Conservation (phyloP, 2,329 filamentous ascomycete genomes). For the Coniochaeta sp. region DNA sequence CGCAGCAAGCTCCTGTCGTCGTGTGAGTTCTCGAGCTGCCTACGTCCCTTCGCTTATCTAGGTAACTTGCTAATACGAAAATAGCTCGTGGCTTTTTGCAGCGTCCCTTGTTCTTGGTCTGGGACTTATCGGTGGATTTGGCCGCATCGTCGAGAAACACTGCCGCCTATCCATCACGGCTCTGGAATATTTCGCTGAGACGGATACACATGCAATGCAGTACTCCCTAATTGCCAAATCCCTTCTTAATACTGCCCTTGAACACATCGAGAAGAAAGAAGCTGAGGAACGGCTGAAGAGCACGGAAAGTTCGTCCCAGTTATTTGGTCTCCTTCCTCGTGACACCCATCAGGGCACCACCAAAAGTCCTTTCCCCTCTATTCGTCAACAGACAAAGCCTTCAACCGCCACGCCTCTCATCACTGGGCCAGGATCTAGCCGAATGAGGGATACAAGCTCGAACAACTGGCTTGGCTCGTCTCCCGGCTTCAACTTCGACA, state of each 20-base stretch:
- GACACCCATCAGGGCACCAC: conserved; percentile 5
- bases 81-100: conserved; percentile 47
- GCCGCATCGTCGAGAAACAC: conserved; percentile 43
- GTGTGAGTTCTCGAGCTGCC: conserved; percentile 32
- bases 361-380: not conserved
- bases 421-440: not conserved
- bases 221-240: conserved; percentile 47
- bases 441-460: conserved; percentile 3
- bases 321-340: conserved; percentile 41
- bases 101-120: conserved; percentile 43
- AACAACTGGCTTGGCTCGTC: conserved; percentile 3
- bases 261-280: conserved; percentile 40
- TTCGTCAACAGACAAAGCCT: not conserved
- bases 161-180: conserved; percentile 37
- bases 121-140: conserved; percentile 43
- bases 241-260: conserved; percentile 35
- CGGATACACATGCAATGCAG: conserved; percentile 42
- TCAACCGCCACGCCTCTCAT: conserved; percentile 3
- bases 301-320: conserved; percentile 41
- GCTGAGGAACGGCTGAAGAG: conserved; percentile 35
- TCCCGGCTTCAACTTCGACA: conserved; percentile 13
- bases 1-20: conserved; percentile 38
- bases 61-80: not conserved
- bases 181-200: conserved; percentile 39
- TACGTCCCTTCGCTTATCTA: too few species aligned